These are phyloP conservation scores for Fusarium sp. DNA, from an alignment of 2,329 filamentous ascomycete genomes.

Conservation along the genomic window DNA sequence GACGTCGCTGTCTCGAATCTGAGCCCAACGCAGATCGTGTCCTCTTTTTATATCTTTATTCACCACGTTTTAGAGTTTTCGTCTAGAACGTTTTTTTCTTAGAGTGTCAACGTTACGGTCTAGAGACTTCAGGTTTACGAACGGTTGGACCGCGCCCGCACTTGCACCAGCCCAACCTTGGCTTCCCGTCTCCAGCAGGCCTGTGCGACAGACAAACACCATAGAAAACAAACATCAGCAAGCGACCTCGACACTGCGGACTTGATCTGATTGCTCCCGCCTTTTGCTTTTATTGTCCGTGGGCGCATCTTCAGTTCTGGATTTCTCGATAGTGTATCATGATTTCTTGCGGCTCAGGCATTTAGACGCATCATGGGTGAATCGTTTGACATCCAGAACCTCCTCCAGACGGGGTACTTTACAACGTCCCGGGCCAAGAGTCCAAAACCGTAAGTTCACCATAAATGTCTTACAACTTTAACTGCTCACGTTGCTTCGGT, in stretches of 20 bases:
- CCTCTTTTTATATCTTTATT: slow-evolving; percentile 27
- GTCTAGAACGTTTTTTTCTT: slow-evolving; percentile 10
- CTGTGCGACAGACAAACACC: slow-evolving; percentile 39
- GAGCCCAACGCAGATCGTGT: slow-evolving; percentile 22
- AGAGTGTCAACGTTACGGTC: slow-evolving; percentile 12
- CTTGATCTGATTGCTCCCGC: neutral
- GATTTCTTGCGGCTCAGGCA: slow-evolving; percentile 29
- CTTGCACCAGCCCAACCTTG: slow-evolving; percentile 23
- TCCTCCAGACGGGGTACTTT: slow-evolving; percentile 65
- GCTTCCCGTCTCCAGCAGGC: slow-evolving; percentile 34
- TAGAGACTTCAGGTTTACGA: slow-evolving; percentile 2
- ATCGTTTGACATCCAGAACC: slow-evolving; percentile 58
- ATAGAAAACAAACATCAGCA: slow-evolving; percentile 37
- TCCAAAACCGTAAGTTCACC: slow-evolving; percentile 46
- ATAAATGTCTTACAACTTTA: neutral
- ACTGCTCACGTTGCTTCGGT: slow-evolving; percentile 30
- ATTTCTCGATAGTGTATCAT: slow-evolving; percentile 42
- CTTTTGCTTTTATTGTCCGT: slow-evolving; percentile 15
- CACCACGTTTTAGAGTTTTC: slow-evolving; percentile 12
- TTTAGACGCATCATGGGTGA: slow-evolving; percentile 57
- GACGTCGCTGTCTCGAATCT: slow-evolving; percentile 42
- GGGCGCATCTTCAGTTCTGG: slow-evolving; percentile 23
- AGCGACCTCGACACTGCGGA: neutral
- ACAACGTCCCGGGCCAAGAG: slow-evolving; percentile 60
- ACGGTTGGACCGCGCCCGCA: slow-evolving; percentile 9